Conservation (phyloP, 1,139 yeast genomes). For the Magnusiomyces sp. region DNA sequence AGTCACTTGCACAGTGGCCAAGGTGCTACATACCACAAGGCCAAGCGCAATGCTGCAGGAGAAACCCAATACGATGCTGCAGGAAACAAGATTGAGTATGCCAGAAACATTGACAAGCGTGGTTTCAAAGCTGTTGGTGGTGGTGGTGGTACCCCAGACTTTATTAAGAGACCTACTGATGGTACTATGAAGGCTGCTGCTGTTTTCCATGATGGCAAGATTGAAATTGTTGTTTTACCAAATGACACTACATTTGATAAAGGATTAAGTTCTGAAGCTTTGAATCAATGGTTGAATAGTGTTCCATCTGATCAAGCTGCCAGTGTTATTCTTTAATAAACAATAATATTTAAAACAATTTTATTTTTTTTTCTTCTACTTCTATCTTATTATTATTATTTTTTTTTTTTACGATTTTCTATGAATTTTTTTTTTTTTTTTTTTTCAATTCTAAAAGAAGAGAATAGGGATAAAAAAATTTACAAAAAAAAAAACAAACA, state of each 20-base stretch:
- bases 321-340: not conserved
- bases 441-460: too few relatives aligned
- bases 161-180: slow-evolving; percentile 72
- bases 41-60: too few relatives aligned
- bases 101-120: not conserved
- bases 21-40: slow-evolving; percentile 75
- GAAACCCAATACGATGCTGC: not conserved
- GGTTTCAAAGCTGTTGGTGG: slow-evolving; percentile 4
- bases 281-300: slow-evolving; percentile 12
- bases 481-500: too few relatives aligned
- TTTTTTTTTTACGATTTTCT: too few relatives aligned
- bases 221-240: slow-evolving; percentile 13
- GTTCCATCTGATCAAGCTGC: not conserved
- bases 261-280: slow-evolving; percentile 1
- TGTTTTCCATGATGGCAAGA: slow-evolving; percentile 39
- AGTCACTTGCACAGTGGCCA: slow-evolving; percentile 84
- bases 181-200: slow-evolving; percentile 85
- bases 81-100: not conserved
- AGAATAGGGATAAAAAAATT: too few relatives aligned
- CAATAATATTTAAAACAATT: too few relatives aligned
- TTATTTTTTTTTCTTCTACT: too few relatives aligned
- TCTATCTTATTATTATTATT: too few relatives aligned
- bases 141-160: slow-evolving; percentile 87
- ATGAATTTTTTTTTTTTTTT: too few relatives aligned
- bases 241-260: slow-evolving; percentile 9